Evolutionary conservation across 139 green algal genomes (phyloP), one percentile per base, ranked within the genome.

Genomic region (Tetradesmus obliquus): DNA sequence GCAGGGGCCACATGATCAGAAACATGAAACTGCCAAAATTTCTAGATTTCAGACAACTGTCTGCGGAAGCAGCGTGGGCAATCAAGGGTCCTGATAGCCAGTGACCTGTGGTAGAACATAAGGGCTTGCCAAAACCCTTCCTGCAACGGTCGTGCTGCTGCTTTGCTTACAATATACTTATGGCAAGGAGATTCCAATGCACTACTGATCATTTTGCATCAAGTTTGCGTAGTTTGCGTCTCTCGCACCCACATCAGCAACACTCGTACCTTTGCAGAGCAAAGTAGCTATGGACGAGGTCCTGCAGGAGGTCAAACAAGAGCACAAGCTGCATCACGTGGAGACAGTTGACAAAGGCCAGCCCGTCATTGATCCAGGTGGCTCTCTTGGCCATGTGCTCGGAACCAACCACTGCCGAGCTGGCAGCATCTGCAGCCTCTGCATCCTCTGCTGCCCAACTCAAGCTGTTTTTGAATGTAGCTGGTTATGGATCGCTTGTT

Each of bases 341-440:
- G 66, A 88, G n/a, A 19, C 66, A 8, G 24, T 79, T 7, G 89
- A 92, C 54, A 80, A 32, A 9, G 84, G 80, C 62, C 32, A 84
- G 53, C 89, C 89, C 3, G 66, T 22, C 10, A 84, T 92, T n/a
- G 89, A 92, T 53, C 81, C 81, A 82, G 82, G 89, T 92, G 20
- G 32, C 22, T 45, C 5, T 55, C 3, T 53, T 10, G 24, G 53
- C 17, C 3, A 74, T 22, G 69, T 57, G 22, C 19, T 84, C 55
- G 55, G 12, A 71, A 72, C 19, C 51, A 58, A 74, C 58, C 54
- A 74, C 24, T 72, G 82, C 53, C 13, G 53, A 19, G 82, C 53
- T 32, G 32, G 24, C 69, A 69, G 51, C 51, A 55, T 55, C 69
- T 74, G 17, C 8, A 12, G 24, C 17, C 17, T 84, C 19, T 84